phyloP scores from a whole-genome alignment of 1,284 basidiomycete species.

The Austroboletus rostrupii region DNA sequence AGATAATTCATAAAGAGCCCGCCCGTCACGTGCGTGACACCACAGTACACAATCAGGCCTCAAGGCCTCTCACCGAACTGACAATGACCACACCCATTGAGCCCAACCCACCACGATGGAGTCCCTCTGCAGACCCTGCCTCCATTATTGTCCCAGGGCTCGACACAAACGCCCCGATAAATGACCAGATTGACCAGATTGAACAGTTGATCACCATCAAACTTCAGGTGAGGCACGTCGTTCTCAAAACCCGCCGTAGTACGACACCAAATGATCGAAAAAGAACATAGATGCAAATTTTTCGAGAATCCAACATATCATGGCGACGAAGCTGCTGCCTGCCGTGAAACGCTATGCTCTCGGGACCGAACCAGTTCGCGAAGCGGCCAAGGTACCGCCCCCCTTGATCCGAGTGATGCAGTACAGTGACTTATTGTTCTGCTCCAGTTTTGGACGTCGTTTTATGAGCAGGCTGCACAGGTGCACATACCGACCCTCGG shows the following conservation, averaged over 20 bases:
- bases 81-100: slow-evolving; percentile 35
- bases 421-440: background rate
- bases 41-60: too few species aligned
- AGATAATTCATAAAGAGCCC: too few species aligned
- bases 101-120: slow-evolving; percentile 58
- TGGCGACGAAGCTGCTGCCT: slow-evolving; percentile 79
- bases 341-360: slow-evolving; percentile 86
- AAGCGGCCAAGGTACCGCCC: slow-evolving; percentile 71
- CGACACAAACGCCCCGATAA: slow-evolving; percentile 68
- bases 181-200: slow-evolving; percentile 89
- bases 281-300: slow-evolving; percentile 95
- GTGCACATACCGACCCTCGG: slow-evolving; percentile 74
- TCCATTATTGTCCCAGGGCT: slow-evolving; percentile 72
- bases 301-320: slow-evolving; percentile 83
- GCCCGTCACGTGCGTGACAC: too few species aligned
- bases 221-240: slow-evolving; percentile 52
- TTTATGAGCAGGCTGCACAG: slow-evolving; percentile 89
- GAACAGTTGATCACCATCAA: slow-evolving; percentile 93
- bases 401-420: too few species aligned
- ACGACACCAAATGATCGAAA: slow-evolving; percentile 13
- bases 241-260: background rate
- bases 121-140: slow-evolving; percentile 57
- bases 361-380: slow-evolving; percentile 81
- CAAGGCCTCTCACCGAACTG: too few species aligned
- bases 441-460: slow-evolving; percentile 87